A percentile compares a stretch with the other conserved stretches of the same genome.
These are phyloP conservation scores for Cokeromyces recurvatus DNA, from an alignment of 371 early-diverging fungal species.

Conservation along the genomic window DNA sequence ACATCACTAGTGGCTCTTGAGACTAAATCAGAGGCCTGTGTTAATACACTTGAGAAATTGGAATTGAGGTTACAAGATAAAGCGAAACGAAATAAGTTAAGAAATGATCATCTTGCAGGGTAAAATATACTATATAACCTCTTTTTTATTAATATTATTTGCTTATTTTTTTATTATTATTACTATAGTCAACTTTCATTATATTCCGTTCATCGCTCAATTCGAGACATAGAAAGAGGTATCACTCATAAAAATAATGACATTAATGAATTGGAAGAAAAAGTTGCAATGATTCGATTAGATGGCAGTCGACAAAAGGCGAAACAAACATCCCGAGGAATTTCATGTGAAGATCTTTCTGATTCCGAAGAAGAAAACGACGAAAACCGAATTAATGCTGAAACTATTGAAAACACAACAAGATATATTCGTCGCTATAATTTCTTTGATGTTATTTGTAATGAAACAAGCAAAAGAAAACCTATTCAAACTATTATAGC, in stretches of 20 bases:
- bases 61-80: constrained; percentile 13
- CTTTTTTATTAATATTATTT: not conserved
- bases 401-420: constrained; percentile 9
- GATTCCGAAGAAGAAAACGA: constrained; percentile 14
- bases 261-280: constrained; percentile 17
- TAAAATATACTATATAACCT: constrained; percentile 1
- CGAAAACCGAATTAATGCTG: not conserved
- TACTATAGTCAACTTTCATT: constrained; percentile 13
- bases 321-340: not conserved
- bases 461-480: constrained; percentile 3
- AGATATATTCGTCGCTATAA: constrained; percentile 17
- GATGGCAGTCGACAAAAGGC: constrained; percentile 3
- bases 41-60: constrained; percentile 1
- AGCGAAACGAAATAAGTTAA: constrained; percentile 9
- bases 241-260: constrained; percentile 11
- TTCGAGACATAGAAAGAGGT: constrained; percentile 29
- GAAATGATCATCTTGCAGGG: constrained; percentile 7
- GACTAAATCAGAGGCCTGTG: not conserved
- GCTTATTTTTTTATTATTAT: constrained; percentile 2
- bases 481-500: constrained; percentile 6
- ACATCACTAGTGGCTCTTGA: not conserved
- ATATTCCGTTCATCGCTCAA: constrained; percentile 22
- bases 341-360: constrained; percentile 11
- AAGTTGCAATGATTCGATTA: constrained; percentile 10
- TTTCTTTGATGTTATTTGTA: constrained; percentile 12